These are phyloP conservation scores for Vitis hybrid DNA, from an alignment of 177 flowering plant genomes.

Conservation along the genomic window DNA sequence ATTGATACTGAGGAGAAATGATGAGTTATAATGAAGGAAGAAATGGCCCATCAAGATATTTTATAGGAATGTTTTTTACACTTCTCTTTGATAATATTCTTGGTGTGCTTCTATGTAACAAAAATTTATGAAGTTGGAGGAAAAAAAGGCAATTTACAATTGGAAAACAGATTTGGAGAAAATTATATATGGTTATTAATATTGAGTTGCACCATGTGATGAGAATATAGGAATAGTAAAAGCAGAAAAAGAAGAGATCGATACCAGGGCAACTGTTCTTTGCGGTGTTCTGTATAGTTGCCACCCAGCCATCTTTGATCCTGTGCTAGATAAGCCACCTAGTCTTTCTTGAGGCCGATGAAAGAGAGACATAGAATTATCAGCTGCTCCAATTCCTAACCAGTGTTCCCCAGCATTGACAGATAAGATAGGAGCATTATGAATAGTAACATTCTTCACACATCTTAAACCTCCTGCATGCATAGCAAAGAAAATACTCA, in stretches of 20 bases:
- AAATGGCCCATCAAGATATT: no score
- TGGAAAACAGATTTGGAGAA: neutral
- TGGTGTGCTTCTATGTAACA: no score
- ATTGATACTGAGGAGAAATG: no score
- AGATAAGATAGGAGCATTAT: slow-evolving; percentile 70
- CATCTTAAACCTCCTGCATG: slow-evolving; percentile 75
- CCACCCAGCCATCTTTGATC: slow-evolving; percentile 89
- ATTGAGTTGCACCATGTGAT: neutral
- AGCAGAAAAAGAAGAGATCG: slow-evolving; percentile 5
- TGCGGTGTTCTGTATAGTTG: slow-evolving; percentile 99
- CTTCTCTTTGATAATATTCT: no score
- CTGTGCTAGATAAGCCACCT: slow-evolving; percentile 69
- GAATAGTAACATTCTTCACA: slow-evolving; percentile 89
- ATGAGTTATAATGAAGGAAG: no score
- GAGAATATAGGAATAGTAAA: neutral
- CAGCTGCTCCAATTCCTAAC: slow-evolving; percentile 98
- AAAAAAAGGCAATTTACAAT: no score
- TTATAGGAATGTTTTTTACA: no score
- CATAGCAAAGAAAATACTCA: neutral
- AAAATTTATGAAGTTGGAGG: no score
- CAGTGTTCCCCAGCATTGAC: slow-evolving; percentile 95
- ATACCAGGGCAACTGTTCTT: slow-evolving; percentile 79
- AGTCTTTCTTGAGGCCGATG: slow-evolving; percentile 96
- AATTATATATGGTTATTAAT: neutral
- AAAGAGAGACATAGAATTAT: slow-evolving; percentile 97